A percentile compares a stretch with the other conserved stretches of the same genome.
Evolutionary conservation across 306 rosid species (phyloP).

Genomic region (Castanospermum australe): DNA sequence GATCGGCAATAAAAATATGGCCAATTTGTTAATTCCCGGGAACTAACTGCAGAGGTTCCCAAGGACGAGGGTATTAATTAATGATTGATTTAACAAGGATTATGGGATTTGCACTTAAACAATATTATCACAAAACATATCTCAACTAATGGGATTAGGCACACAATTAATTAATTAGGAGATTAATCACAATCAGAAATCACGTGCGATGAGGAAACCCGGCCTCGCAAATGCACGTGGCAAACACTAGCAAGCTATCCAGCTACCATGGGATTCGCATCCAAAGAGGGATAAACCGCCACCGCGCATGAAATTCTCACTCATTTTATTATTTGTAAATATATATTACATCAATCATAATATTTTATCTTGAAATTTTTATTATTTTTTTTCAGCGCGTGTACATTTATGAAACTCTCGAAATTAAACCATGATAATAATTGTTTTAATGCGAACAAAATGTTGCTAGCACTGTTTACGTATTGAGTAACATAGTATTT

Average conservation of each 20-base stretch:
- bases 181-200: background rate
- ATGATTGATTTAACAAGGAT: background rate
- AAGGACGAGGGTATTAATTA: background rate
- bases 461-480: no score
- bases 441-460: no score
- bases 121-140: slow-evolving; percentile 28
- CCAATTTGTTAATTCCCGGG: background rate
- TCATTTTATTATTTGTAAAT: no score
- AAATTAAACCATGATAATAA: no score
- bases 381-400: no score
- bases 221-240: slow-evolving; percentile 28
- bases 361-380: no score
- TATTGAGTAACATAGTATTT: no score
- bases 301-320: background rate
- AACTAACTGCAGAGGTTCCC: background rate
- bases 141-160: background rate
- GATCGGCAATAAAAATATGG: background rate
- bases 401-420: no score
- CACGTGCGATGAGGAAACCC: slow-evolving; percentile 42
- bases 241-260: background rate
- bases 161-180: background rate
- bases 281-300: slow-evolving; percentile 17
- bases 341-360: no score
- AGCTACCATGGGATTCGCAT: slow-evolving; percentile 17
- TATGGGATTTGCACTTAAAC: slow-evolving; percentile 21